Evolutionary conservation across 2,329 filamentous ascomycete genomes (phyloP), one percentile per base, ranked within the genome.

Genomic region (Pochonia chlamydosporia): DNA sequence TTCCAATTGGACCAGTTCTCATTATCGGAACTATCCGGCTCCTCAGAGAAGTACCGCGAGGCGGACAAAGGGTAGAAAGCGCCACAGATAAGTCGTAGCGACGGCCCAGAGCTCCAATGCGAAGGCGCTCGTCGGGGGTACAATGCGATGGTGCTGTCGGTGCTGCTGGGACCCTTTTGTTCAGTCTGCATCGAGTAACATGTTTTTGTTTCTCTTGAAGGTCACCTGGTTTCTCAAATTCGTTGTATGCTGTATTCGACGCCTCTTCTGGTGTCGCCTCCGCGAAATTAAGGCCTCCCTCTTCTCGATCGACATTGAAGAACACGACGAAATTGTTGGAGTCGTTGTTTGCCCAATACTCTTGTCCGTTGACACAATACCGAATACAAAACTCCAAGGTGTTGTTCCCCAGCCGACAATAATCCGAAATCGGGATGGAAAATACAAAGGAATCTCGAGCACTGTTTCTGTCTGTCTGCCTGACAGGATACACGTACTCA

Each of bases 341-440:
- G 56, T 75, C 74, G 65, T 97, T 97, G 76, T 92, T 99, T 69
- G 97, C 93, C 93, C 93, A 99, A 66, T 82, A 88, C 59, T 96
- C 92, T 52, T 85, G 77, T 16, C 89, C 89, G 52, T 84, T 84
- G 49, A 95, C 89, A 36, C 73, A 82, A 68, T 96, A 99, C 44
- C 89, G 86, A 44, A 96, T 79, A 66, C 93, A 97, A 61, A 97
- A 83, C 67, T 90, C 89, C 62, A 97, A 74, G 0, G 89, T 95
- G 76, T 96, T 97, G 54, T 82, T 81, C 65, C 96, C 90, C 39
- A 97, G 76, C 64, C 96, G 92, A 41, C 89, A 87, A 57, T 90
- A 84, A 61, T 97, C 93, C 20, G 89, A 85, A 49, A 99, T 70
- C 72, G 90, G 92, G 73, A 99, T 95, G 65, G 82, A 89, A 69